These are phyloP conservation scores for Hyaloscypha variabilis DNA, from an alignment of 495 filamentous ascomycete genomes.

Conservation along the genomic window DNA sequence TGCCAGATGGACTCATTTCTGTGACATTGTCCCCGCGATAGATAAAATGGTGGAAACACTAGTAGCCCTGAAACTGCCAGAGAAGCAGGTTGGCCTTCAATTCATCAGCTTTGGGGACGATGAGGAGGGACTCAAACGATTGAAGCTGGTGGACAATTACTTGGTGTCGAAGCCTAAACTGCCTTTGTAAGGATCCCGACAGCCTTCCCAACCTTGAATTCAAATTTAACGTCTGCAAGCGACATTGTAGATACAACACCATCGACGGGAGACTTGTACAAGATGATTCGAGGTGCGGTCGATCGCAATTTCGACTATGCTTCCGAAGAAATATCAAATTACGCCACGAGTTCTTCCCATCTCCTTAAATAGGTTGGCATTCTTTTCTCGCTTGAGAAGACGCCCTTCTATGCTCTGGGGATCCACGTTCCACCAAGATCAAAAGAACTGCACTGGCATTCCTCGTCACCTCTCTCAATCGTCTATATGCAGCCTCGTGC, in stretches of 20 bases:
- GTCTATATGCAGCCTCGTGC: no score
- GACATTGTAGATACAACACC: constrained; percentile 25
- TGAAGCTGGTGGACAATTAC: constrained; percentile 10
- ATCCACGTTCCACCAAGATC: no score
- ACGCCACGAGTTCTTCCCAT: constrained; percentile 6
- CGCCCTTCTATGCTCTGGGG: no score
- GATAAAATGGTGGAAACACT: constrained; percentile 9
- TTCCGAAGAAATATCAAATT: constrained; percentile 15
- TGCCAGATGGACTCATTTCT: constrained; percentile 11
- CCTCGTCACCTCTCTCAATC: no score
- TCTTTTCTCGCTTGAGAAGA: no score
- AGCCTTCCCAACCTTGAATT: neutral
- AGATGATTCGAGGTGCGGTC: constrained; percentile 20
- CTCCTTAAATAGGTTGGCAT: constrained; percentile 6
- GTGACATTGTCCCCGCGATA: constrained; percentile 13
- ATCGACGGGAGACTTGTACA: constrained; percentile 13
- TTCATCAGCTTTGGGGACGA: constrained; percentile 16
- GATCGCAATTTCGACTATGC: constrained; percentile 14
- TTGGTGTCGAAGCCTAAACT: constrained; percentile 9
- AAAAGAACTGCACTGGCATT: no score
- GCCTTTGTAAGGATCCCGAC: constrained; percentile 3
- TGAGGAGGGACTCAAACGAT: constrained; percentile 4
- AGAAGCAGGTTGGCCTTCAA: constrained; percentile 13
- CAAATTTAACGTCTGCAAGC: constrained; percentile 8
- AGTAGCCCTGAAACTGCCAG: constrained; percentile 1